These are phyloP conservation scores for Orbilia oligospora DNA, from an alignment of 2,329 filamentous ascomycete species.

Conservation along the genomic window DNA sequence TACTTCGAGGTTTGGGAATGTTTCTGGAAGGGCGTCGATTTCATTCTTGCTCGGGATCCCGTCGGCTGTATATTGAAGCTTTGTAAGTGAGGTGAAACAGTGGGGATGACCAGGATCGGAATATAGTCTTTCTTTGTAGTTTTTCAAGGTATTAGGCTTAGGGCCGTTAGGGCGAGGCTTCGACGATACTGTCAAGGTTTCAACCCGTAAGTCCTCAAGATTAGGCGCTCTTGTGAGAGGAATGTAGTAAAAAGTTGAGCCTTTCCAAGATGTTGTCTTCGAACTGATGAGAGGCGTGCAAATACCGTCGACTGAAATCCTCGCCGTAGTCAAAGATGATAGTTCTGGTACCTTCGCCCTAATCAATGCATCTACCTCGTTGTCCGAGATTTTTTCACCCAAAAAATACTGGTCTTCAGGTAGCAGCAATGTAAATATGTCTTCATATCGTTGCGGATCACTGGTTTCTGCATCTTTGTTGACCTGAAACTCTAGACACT, in stretches of 20 bases:
- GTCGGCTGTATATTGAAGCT: not conserved
- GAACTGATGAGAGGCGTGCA: not conserved
- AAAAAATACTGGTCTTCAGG: not conserved
- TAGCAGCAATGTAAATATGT: not conserved
- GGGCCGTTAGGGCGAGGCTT: too few relatives aligned
- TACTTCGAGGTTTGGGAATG: conserved; percentile 1
- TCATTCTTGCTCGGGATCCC: not conserved
- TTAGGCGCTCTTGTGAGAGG: not conserved
- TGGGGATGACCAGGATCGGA: not conserved
- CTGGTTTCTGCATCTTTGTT: not conserved
- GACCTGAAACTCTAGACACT: not conserved
- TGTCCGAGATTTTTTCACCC: not conserved
- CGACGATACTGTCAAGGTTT: not conserved
- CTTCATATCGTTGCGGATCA: not conserved
- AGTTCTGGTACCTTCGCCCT: not conserved
- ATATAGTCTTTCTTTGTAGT: not conserved
- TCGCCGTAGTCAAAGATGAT: not conserved
- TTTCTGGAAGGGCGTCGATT: not conserved
- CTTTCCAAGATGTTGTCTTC: not conserved
- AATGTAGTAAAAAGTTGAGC: not conserved
- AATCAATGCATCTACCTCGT: not conserved
- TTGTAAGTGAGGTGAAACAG: not conserved
- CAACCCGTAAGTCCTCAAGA: not conserved
- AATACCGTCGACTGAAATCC: conserved; percentile 2
- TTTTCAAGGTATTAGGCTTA: too few relatives aligned